Conservation (phyloP, 2,329 filamentous ascomycete genomes). For the Beauveria medogensis region DNA sequence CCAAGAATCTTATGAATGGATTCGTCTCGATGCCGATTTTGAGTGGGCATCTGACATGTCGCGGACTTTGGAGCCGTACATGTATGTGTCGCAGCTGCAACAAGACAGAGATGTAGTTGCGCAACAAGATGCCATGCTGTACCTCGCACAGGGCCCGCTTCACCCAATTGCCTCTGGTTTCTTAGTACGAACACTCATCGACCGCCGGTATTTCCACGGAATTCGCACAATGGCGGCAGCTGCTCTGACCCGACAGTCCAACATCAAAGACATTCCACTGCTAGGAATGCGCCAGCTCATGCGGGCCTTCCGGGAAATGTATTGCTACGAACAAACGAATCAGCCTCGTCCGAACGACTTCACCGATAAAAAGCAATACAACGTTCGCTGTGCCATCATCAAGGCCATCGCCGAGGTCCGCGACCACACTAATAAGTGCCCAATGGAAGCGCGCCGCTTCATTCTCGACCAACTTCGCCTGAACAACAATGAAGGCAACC, state of each 20-base stretch:
- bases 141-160: constrained; percentile 56
- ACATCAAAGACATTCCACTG: constrained; percentile 56
- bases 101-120: constrained; percentile 96
- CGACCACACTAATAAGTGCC: constrained; percentile 65
- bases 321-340: constrained; percentile 68
- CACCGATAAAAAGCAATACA: constrained; percentile 74
- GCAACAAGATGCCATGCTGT: constrained; percentile 69
- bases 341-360: constrained; percentile 91
- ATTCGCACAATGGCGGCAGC: constrained; percentile 80
- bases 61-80: constrained; percentile 79
- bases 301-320: constrained; percentile 79
- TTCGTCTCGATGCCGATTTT: constrained; percentile 94
- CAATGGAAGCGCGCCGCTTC: constrained; percentile 70
- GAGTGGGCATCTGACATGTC: constrained; percentile 91
- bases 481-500: constrained; percentile 90
- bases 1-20: constrained; percentile 96
- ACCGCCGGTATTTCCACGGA: constrained; percentile 86
- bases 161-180: constrained; percentile 84
- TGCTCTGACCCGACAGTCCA: constrained; percentile 69
- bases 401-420: constrained; percentile 72
- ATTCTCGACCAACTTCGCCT: constrained; percentile 83
- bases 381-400: constrained; percentile 76
- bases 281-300: constrained; percentile 78
- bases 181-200: constrained; percentile 80
- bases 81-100: constrained; percentile 95